Conservation (phyloP, 192 early-diverging fungal genomes). For the Chytriomyces sp. region DNA sequence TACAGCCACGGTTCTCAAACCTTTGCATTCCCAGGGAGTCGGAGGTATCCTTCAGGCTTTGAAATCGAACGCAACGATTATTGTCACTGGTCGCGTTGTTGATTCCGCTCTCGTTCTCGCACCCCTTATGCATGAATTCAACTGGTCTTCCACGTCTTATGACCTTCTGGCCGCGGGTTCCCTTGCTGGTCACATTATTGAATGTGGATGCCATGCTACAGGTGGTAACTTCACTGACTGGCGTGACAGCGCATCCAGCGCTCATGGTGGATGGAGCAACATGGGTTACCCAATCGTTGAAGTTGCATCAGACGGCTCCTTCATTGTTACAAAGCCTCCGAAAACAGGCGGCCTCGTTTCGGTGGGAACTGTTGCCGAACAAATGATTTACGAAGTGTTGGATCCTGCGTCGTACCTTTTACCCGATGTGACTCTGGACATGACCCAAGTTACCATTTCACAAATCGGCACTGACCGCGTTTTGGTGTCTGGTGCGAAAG, state of each 20-base stretch:
- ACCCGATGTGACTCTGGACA: conserved; percentile 69
- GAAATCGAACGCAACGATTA: conserved; percentile 62
- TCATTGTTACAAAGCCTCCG: conserved; percentile 65
- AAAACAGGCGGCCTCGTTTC: conserved; percentile 68
- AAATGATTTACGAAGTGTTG: conserved; percentile 70
- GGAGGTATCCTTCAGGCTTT: conserved; percentile 61
- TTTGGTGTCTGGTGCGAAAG: conserved; percentile 63
- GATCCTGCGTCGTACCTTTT: conserved; percentile 69
- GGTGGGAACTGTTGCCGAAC: conserved; percentile 63
- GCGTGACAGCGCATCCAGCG: conserved; percentile 57
- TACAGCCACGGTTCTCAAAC: neutral
- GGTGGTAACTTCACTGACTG: conserved; percentile 76
- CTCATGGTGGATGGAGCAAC: conserved; percentile 61
- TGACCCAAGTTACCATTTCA: conserved; percentile 59
- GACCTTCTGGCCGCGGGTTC: conserved; percentile 67
- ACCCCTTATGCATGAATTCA: conserved; percentile 66
- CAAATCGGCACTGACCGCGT: conserved; percentile 64
- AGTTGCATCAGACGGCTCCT: conserved; percentile 57
- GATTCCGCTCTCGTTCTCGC: conserved; percentile 70
- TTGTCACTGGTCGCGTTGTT: conserved; percentile 71
- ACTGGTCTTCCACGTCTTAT: conserved; percentile 55
- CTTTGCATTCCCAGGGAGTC: conserved; percentile 47
- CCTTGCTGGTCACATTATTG: conserved; percentile 70
- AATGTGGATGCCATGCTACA: conserved; percentile 72
- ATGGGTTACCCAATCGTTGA: conserved; percentile 76